A percentile compares a stretch with the other conserved stretches of the same genome.
phyloP scores from a whole-genome alignment of 1,284 basidiomycete genomes.

The Kwoniella shivajii region DNA sequence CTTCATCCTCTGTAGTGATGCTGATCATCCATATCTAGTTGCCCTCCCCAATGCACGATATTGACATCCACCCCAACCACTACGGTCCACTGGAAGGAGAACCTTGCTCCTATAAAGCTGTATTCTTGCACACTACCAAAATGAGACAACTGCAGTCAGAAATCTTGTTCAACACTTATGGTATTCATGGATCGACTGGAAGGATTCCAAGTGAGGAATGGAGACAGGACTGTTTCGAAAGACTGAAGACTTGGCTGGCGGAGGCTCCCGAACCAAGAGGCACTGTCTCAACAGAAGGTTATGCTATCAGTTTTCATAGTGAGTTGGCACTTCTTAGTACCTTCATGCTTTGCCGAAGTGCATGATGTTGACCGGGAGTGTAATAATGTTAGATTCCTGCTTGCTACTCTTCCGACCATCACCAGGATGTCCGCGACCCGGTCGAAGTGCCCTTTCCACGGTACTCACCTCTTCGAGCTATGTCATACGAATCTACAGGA shows the following conservation, averaged over 20 bases:
- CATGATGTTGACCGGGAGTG: background rate
- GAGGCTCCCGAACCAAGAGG: conserved; percentile 52
- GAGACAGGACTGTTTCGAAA: conserved; percentile 53
- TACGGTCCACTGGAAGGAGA: conserved; percentile 45
- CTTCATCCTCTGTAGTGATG: too few species aligned
- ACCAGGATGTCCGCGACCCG: conserved; percentile 53
- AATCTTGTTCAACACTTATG: conserved; percentile 52
- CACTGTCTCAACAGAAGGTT: conserved; percentile 53
- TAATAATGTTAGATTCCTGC: conserved; percentile 43
- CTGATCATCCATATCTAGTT: conserved; percentile 23
- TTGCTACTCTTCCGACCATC: conserved; percentile 54
- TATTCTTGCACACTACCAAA: conserved; percentile 51
- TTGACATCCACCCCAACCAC: conserved; percentile 46
- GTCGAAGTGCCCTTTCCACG: conserved; percentile 48
- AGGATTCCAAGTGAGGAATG: conserved; percentile 46
- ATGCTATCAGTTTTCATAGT: conserved; percentile 56
- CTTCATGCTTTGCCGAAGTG: background rate
- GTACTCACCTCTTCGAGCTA: conserved; percentile 55
- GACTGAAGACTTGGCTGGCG: conserved; percentile 52
- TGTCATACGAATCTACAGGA: conserved; percentile 54
- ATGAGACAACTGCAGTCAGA: conserved; percentile 54
- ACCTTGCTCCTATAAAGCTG: conserved; percentile 51
- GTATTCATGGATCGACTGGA: conserved; percentile 39
- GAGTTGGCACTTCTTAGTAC: conserved; percentile 22
- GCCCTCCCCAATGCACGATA: conserved; percentile 49